Base-by-base conservation (phyloP, 1,284 basidiomycete species). In the Irpex rosettiformis region DNA sequence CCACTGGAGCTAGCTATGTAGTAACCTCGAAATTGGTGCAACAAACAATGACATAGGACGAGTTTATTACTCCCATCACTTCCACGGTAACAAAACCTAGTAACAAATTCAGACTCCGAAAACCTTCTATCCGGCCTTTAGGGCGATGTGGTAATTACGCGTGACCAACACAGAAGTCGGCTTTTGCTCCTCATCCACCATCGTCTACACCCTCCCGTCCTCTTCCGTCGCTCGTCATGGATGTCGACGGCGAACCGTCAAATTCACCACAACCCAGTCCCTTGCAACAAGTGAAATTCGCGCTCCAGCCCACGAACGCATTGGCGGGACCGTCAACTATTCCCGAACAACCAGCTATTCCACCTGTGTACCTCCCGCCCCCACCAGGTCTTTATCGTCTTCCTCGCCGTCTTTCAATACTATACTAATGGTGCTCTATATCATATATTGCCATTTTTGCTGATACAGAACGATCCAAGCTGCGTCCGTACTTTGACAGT, bases 401-500 rank as follows among this genome's bases (percentile, higher is more conserved):
- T 59, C 11, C 54, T 55, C 54, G 28, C 49, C 49, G 56, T 27
- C n/a, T 21, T 30, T n/a, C 57, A 18, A 29, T 25, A 58, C 29
- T 10, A 43, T 60, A 45, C 53, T 55, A 22, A 52, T 57, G 24
- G 18, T 25, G 16, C 7, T 21, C 16, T 7, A 24, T 18, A 53
- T 13, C n/a, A 22, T n/a, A n/a, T n/a, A 13, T 56, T 29, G 30
- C 18, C 18, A 24, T n/a, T 30, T 53, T 58, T 33, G 42, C 42
- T 52, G 61, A 45, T 24, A 55, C 67, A 84, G 81, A 67, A 21
- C 77, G 75, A 56, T 74, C 78, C 28, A 78, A 71, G 53, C 78
- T 79, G 16, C 77, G 73, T 53, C 73, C 76, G 21, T 77, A 81
- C 69, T 79, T 91, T 57, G 72, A 78, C 48, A 87, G 87, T 73